Conservation (phyloP, 2,329 filamentous ascomycete species). For the Penicillium sp. region DNA sequence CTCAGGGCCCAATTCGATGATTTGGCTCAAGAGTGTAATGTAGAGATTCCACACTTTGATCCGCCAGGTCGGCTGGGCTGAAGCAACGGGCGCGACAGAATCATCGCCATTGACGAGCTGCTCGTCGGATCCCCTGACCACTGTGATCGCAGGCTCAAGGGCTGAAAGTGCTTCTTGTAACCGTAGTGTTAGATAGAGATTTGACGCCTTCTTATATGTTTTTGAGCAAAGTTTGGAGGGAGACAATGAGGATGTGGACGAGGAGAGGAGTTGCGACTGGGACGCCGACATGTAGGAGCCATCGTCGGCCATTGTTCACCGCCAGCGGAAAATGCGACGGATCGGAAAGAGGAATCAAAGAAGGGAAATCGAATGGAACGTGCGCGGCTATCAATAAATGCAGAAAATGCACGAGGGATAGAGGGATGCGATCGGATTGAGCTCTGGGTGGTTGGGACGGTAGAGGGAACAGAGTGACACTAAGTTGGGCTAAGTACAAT, state of each 20-base stretch:
- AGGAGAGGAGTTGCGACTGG: no score
- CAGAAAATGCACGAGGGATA: no score
- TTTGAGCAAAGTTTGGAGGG: conserved; percentile 63
- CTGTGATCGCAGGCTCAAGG: conserved; percentile 68
- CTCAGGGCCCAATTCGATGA: conserved; percentile 77
- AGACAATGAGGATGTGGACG: conserved; percentile 58
- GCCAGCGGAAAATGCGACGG: no score
- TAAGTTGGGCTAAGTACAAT: no score
- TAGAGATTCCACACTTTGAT: conserved; percentile 98
- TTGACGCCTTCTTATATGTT: conserved; percentile 86
- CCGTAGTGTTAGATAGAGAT: conserved; percentile 86
- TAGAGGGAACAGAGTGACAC: no score
- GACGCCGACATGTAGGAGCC: conserved; percentile 23
- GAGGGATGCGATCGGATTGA: no score
- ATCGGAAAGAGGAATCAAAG: background rate
- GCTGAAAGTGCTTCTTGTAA: conserved; percentile 81
- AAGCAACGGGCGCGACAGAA: conserved; percentile 63
- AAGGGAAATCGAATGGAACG: background rate
- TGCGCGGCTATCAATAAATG: no score
- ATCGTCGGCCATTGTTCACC: conserved; percentile 28
- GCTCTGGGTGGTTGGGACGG: no score
- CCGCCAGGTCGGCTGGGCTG: conserved; percentile 70
- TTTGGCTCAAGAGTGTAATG: conserved; percentile 84
- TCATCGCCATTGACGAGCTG: conserved; percentile 40
- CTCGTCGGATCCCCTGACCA: conserved; percentile 27